Percentiles rank a stretch among this genome's conserved stretches.
These are phyloP conservation scores for Linnemannia hyalina DNA, from an alignment of 192 early-diverging fungal genomes.

Conservation along the genomic window DNA sequence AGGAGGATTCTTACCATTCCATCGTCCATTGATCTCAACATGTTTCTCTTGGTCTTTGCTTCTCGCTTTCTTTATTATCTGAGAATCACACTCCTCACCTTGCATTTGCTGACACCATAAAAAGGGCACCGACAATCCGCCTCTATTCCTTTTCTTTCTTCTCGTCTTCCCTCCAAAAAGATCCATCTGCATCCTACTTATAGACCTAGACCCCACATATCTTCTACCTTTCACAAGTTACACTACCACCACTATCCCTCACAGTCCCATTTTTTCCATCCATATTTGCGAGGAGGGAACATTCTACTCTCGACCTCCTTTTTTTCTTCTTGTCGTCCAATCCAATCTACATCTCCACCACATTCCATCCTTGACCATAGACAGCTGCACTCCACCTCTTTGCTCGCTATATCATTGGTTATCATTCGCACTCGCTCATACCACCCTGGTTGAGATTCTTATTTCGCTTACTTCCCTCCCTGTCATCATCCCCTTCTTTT, in stretches of 20 bases:
- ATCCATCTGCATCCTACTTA: background rate
- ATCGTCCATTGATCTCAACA: background rate
- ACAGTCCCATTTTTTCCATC: background rate
- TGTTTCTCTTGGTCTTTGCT: background rate
- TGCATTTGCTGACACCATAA: background rate
- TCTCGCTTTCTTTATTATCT: background rate
- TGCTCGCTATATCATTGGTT: background rate
- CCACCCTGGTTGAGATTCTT: background rate
- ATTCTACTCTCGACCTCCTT: constrained; percentile 29
- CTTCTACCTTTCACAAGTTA: too few relatives aligned
- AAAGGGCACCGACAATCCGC: background rate
- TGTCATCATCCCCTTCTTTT: background rate
- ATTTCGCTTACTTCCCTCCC: background rate
- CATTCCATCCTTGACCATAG: constrained; percentile 44
- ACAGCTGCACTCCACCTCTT: background rate
- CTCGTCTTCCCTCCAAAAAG: background rate
- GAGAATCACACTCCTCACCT: background rate
- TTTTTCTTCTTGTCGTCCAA: constrained; percentile 15
- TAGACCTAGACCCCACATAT: background rate
- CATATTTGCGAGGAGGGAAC: background rate
- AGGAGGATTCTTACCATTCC: background rate
- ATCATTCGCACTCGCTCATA: background rate
- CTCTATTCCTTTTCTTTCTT: too few relatives aligned
- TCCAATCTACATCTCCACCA: constrained; percentile 44
- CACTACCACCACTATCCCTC: background rate